Percentiles rank a stretch among this genome's conserved stretches.
phyloP scores from a whole-genome alignment of 2,329 filamentous ascomycete genomes.

The Aspergillus tubingensis region DNA sequence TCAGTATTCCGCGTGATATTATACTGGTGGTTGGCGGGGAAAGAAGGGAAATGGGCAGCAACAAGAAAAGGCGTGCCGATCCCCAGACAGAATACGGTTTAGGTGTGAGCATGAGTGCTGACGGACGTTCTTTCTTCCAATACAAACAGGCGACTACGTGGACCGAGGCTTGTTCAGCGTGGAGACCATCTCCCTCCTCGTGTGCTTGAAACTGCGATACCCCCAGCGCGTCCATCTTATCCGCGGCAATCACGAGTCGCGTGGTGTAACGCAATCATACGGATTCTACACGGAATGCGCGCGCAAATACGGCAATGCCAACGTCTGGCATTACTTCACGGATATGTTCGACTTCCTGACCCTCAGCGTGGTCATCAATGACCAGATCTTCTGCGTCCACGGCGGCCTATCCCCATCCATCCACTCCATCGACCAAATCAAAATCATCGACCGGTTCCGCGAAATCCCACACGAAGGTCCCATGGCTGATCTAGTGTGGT shows the following conservation, averaged over 20 bases:
- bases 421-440: constrained; percentile 98
- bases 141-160: constrained; percentile 80
- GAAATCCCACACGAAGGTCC: constrained; percentile 98
- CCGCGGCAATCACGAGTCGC: constrained; percentile 95
- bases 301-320: constrained; percentile 96
- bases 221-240: constrained; percentile 94
- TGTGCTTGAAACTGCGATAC: constrained; percentile 96
- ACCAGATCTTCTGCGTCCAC: constrained; percentile 98
- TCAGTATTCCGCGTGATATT: constrained; percentile 41
- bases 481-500: constrained; percentile 99
- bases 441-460: constrained; percentile 97
- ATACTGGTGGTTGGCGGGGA: not conserved
- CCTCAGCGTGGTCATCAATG: constrained; percentile 94
- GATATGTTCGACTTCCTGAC: constrained; percentile 99
- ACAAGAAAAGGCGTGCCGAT: not conserved
- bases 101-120: constrained; percentile 11
- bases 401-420: constrained; percentile 88
- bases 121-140: not conserved
- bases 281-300: constrained; percentile 99
- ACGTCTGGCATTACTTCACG: constrained; percentile 99
- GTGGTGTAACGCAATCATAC: constrained; percentile 97
- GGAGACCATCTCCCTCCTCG: constrained; percentile 95
- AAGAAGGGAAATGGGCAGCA: not conserved
- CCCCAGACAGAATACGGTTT: not conserved
- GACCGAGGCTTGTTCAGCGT: constrained; percentile 98